Base-by-base conservation (phyloP, 1,139 yeast genomes). In the Yamadazyma songkhlaensis region DNA sequence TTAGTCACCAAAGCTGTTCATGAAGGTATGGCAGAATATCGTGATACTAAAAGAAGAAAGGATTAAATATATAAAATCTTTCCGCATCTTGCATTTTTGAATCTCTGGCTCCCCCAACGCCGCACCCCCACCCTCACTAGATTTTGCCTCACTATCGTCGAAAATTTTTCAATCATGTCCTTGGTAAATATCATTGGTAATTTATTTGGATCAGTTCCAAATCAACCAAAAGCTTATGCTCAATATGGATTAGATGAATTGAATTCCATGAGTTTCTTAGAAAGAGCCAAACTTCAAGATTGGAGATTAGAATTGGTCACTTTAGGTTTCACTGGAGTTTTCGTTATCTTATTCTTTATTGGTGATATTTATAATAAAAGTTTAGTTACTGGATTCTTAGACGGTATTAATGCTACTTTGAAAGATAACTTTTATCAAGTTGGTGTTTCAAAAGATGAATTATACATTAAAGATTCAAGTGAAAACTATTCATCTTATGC, bases 401-500 rank as follows among this genome's bases (percentile, higher is more conserved):
- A 36, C 55, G 80, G 54, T 48, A 72, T 51, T 55, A 67, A 51
- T 57, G 74, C 26, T 38, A 65, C 58, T 62, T 70, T 92, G 49
- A 65, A 69, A 31, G 72, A 74, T 35, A 84, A 89, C 58, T 92
- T 92, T 56, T 79, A 71, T 53, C 94, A 84, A 57, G 92, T 82
- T 44, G 97, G 97, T 40, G 81, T 81, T 33, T 59, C 68, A n/a
- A 47, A 65, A 34, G 66, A 68, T 32, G 61, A 64, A 35, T 64
- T 77, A 48, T 74, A 72, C 51, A 67, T 81, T 46, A 76, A 79
- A 55, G 96, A 88, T 57, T 79, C 83, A 38, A 70, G 84, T 32
- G 84, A 86, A 54, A 72, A 77, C 43, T 89, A 64, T 60, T 69
- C 92, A 12, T 72, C 88, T 34, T 92, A 87, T 59, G 96, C 97